These are phyloP conservation scores for Scutellaria barbata DNA, from an alignment of 257 asterid genomes.

Conservation along the genomic window DNA sequence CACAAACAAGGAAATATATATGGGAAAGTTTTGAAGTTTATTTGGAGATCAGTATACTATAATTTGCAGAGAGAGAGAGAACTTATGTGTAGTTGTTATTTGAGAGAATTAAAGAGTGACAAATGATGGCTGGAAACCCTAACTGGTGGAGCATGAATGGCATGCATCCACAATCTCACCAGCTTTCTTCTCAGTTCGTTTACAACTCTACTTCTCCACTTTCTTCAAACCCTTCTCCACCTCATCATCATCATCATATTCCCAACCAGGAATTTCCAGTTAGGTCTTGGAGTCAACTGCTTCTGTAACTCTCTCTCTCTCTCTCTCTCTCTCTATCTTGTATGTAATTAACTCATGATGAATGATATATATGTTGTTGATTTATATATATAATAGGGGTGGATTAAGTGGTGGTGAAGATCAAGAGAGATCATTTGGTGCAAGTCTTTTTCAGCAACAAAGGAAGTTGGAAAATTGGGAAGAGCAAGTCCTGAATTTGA, in stretches of 20 bases:
- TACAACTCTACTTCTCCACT: constrained; percentile 37
- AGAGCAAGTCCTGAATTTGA: constrained; percentile 57
- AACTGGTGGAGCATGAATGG: constrained; percentile 83
- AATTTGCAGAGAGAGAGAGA: background rate
- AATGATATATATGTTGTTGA: background rate
- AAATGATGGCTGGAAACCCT: constrained; percentile 98
- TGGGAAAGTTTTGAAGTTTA: constrained; percentile 11
- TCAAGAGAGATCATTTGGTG: constrained; percentile 54
- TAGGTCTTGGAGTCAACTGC: constrained; percentile 82
- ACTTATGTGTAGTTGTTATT: background rate
- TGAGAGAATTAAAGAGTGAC: constrained; percentile 4
- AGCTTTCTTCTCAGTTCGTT: constrained; percentile 38
- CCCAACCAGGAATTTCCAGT: constrained; percentile 55
- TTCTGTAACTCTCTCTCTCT: constrained; percentile 52
- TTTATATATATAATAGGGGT: constrained; percentile 48
- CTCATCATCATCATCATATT: constrained; percentile 38
- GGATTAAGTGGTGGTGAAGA: constrained; percentile 60
- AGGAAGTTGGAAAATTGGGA: constrained; percentile 84
- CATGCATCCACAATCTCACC: constrained; percentile 62
- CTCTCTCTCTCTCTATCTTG: constrained; percentile 31
- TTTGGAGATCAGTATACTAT: background rate
- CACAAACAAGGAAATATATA: constrained; percentile 37
- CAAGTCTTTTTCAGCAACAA: constrained; percentile 55
- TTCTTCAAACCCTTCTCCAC: constrained; percentile 34
- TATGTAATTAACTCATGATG: background rate